phyloP scores from a whole-genome alignment of 164 flowering plant genomes.

The Nymphaea colorata region DNA sequence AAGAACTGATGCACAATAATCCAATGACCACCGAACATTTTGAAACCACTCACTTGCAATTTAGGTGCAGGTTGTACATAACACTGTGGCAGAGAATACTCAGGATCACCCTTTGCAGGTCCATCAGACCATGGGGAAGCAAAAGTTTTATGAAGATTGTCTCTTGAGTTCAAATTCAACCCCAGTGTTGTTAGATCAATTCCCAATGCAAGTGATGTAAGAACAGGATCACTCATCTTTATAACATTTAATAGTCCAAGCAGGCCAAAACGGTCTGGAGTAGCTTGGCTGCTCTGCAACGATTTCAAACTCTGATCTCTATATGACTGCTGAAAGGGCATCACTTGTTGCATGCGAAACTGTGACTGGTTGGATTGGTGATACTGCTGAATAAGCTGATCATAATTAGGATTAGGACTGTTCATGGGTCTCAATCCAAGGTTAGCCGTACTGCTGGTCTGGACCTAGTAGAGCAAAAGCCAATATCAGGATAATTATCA shows the following conservation, averaged over 20 bases:
- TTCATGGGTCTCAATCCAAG: conserved; percentile 77
- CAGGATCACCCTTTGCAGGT: conserved; percentile 88
- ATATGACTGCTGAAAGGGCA: conserved; percentile 55
- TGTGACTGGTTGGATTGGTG: conserved; percentile 75
- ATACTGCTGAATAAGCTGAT: conserved; percentile 78
- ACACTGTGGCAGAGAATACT: conserved; percentile 78
- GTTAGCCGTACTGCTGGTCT: conserved; percentile 66
- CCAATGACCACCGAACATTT: not conserved
- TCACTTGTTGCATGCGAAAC: conserved; percentile 71
- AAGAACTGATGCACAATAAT: not conserved
- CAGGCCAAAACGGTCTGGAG: conserved; percentile 77
- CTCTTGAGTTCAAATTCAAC: conserved; percentile 73
- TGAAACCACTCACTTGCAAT: conserved; percentile 47
- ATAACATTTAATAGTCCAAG: conserved; percentile 81
- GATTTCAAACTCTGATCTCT: conserved; percentile 72
- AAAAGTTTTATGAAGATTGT: conserved; percentile 82
- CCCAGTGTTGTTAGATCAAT: conserved; percentile 93
- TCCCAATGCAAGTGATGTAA: conserved; percentile 84
- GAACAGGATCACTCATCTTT: conserved; percentile 77
- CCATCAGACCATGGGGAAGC: conserved; percentile 96
- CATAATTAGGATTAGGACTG: conserved; percentile 46
- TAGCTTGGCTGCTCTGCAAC: conserved; percentile 46
- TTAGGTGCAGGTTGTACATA: conserved; percentile 66
- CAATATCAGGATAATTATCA: too few relatives aligned
- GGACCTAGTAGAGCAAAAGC: conserved; percentile 12